Conservation (phyloP, 352 stramenopile species). For the Globisporangium recalcitrans region DNA sequence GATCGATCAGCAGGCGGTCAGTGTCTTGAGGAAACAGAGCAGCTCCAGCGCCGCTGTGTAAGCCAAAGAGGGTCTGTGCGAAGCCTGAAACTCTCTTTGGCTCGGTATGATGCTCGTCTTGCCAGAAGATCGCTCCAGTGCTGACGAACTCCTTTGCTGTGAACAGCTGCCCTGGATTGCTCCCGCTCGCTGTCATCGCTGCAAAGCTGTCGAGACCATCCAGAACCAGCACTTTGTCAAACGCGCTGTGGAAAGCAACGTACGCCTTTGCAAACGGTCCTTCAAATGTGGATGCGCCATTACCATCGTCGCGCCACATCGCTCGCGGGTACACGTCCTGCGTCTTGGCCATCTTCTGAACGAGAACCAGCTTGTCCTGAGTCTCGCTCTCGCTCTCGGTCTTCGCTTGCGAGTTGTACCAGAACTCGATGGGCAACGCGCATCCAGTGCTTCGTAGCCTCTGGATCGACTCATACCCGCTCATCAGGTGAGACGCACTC, state of each 20-base stretch:
- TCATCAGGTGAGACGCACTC: slow-evolving; percentile 32
- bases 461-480: slow-evolving; percentile 35
- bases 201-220: slow-evolving; percentile 54
- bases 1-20: slow-evolving; percentile 65
- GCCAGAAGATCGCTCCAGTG: slow-evolving; percentile 64
- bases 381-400: slow-evolving; percentile 22
- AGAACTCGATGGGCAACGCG: slow-evolving; percentile 54
- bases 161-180: slow-evolving; percentile 54
- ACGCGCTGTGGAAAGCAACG: slow-evolving; percentile 58
- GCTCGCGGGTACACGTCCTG: slow-evolving; percentile 45
- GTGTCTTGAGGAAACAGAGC: slow-evolving; percentile 69
- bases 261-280: slow-evolving; percentile 41
- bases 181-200: slow-evolving; percentile 1
- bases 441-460: slow-evolving; percentile 28
- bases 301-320: slow-evolving; percentile 23
- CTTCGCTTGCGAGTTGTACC: slow-evolving; percentile 40
- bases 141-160: slow-evolving; percentile 31
- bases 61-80: slow-evolving; percentile 48
- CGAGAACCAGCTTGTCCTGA: slow-evolving; percentile 20
- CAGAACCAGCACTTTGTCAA: slow-evolving; percentile 59
- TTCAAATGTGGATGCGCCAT: slow-evolving; percentile 29
- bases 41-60: slow-evolving; percentile 21
- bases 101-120: slow-evolving; percentile 43
- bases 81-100: slow-evolving; percentile 39
- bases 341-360: slow-evolving; percentile 23